Evolutionary conservation across 495 filamentous ascomycete genomes (phyloP), one percentile per base, ranked within the genome.

Genomic region (Xanthoparmelia taractica): DNA sequence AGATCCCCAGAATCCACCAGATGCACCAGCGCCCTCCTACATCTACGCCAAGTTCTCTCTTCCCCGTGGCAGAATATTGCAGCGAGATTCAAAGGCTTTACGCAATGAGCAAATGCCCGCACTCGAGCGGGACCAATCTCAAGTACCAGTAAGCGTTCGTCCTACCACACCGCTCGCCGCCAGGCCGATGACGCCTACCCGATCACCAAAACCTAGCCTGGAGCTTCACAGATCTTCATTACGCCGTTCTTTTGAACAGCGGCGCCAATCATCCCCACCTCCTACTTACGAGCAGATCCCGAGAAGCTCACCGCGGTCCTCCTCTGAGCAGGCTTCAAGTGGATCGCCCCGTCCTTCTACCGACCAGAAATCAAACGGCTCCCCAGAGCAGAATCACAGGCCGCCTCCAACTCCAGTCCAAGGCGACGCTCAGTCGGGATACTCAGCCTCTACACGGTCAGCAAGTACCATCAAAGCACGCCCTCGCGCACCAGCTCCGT

Each of bases 11-110:
- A 65, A 67, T 15, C 40, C 67, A 60, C 77, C 72, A 12, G 75
- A 73, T 13, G 75, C 74, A 5, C 78, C 84, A 3, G 83, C 86
- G 11, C 82, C 88, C 13, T 88, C 90, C 0, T 92, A 96, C 71
- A 86, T 85, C 29, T 93, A 96, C 69, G 85, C 90, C 27, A 92
- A 87, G 65, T 96, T 88, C 70, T 77, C 84, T 0, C 78, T 97
- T 40, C 93, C 91, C 1, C 85, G 94, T 34, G 93, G 92, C 8
- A 87, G 91, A 63, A 78, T 79, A 45, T 69, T 95, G 40, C 84
- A 92, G 38, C 81, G 87, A 50, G 81, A 88, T 60, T 91, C 90
- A 1, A 74, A 84, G 34, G 77, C 86, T 18, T 83, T 87, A 57
- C 80, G 81, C 23, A 85, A 88, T 43, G 74, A 81, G 23, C 79